phyloP scores from a whole-genome alignment of 2,329 filamentous ascomycete genomes.

The Plectosphaerella plurivora region DNA sequence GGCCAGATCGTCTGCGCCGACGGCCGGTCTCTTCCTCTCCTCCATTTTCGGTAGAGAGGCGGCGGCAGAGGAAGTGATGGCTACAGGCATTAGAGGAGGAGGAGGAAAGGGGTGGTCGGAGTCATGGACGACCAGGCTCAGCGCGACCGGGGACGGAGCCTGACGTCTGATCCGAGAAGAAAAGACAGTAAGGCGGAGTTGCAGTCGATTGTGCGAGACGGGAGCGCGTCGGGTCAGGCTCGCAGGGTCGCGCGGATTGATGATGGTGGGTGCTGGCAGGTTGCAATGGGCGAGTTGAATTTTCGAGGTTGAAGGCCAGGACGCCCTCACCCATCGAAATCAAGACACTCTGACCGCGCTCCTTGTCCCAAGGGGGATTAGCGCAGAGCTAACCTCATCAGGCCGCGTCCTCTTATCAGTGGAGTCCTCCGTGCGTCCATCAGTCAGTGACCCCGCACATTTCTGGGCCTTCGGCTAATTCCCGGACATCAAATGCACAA shows the following conservation, averaged over 20 bases:
- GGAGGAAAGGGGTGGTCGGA: conserved; percentile 21
- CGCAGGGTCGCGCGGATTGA: not conserved
- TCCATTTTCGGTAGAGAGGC: conserved; percentile 94
- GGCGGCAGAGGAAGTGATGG: conserved; percentile 68
- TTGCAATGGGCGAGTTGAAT: conserved; percentile 9
- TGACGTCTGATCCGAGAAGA: no score
- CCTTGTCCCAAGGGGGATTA: conserved; percentile 29
- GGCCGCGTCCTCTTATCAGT: conserved; percentile 24
- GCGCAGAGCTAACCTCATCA: conserved; percentile 25
- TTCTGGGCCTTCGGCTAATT: conserved; percentile 24
- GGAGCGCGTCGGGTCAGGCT: not conserved
- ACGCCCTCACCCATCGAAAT: conserved; percentile 21
- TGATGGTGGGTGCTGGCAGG: not conserved
- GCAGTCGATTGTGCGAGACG: no score
- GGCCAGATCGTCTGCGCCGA: conserved; percentile 76
- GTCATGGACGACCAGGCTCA: conserved; percentile 1
- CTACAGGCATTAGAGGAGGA: conserved; percentile 76
- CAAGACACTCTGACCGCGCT: conserved; percentile 23
- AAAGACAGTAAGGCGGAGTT: no score
- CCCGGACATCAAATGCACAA: conserved; percentile 9
- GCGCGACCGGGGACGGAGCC: no score
- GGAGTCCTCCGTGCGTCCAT: not conserved
- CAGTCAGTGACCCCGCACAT: conserved; percentile 1
- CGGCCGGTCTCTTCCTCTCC: conserved; percentile 94
- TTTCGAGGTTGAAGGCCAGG: conserved; percentile 36